Evolutionary conservation across 2,329 filamentous ascomycete species (phyloP), one percentile per base, ranked within the genome.

Genomic region (Pseudogymnoascus sp.): DNA sequence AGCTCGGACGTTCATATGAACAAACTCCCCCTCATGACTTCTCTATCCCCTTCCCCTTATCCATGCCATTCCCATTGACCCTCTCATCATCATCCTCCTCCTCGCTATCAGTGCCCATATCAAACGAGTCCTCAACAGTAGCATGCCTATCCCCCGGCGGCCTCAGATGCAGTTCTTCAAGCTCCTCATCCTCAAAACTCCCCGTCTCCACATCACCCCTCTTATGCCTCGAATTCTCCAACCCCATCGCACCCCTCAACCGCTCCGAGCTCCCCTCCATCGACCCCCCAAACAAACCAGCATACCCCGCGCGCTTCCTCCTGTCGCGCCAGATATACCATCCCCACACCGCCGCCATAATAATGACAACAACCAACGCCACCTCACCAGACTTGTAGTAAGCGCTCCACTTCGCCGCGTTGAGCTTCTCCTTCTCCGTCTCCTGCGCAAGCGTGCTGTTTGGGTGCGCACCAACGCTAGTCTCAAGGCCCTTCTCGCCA

Each of bases 361-460:
- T 82, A 58, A 84, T 76, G 15, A 90, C 85, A 37, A 90, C 77
- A 1, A 89, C 80, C 2, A 90, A 77, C 1, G 83, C 87, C 8
- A 85, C 83, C 70, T 89, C 86, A 47, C 87, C 87, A 1, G 85
- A 88, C 67, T 86, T 85, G 70, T 86, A 85, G 69, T 90, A 90
- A 0, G 87, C 87, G 50, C 82, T 80, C 83, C 86, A 87, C 63
- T 86, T 82, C 0, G 87, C 86, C 33, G 85, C 80, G 68, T 88
- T 82, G 7, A 89, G 73, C 63, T 83, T 83, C 64, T 83, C 78
- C 62, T 82, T 77, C 69, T 88, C 83, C 37, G 81, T 80, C 67
- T 87, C 79, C 64, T 86, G 79, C 2, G 84, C 84, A 2, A 78
- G 78, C 4, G 85, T 88, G 64, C 82, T 85, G 71, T 89, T 89